Evolutionary conservation across 495 filamentous ascomycete genomes (phyloP).

Genomic region (Copromyces sp.): DNA sequence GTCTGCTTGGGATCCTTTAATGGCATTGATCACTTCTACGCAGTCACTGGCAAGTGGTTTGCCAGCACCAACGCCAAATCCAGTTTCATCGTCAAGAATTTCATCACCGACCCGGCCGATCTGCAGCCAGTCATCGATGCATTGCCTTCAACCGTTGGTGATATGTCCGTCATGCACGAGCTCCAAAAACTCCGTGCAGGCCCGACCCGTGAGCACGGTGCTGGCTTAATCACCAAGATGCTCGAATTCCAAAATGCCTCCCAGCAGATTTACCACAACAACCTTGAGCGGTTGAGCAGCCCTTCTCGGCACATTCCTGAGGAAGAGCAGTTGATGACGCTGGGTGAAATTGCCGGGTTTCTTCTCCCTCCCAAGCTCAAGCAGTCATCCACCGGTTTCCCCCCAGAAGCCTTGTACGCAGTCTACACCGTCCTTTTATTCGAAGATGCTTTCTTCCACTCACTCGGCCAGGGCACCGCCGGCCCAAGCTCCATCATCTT

Average conservation of each 20-base stretch:
- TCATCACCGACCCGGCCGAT: conserved; percentile 42
- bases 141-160: conserved; percentile 35
- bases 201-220: conserved; percentile 44
- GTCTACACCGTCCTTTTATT: conserved; percentile 53
- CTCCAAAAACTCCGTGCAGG: conserved; percentile 32
- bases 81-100: conserved; percentile 54
- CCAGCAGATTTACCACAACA: conserved; percentile 41
- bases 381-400: conserved; percentile 35
- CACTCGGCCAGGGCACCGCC: conserved; percentile 22
- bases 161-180: conserved; percentile 31
- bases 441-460: conserved; percentile 42
- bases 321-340: conserved; percentile 43
- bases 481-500: conserved; percentile 29
- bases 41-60: conserved; percentile 63
- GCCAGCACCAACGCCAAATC: conserved; percentile 34
- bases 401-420: conserved; percentile 49
- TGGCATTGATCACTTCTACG: conserved; percentile 60
- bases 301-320: conserved; percentile 27
- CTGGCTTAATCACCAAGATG: conserved; percentile 42
- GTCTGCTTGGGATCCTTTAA: conserved; percentile 59
- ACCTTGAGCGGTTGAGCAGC: conserved; percentile 39
- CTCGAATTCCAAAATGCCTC: conserved; percentile 37
- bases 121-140: conserved; percentile 51
- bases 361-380: conserved; percentile 37
- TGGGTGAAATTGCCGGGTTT: conserved; percentile 53